phyloP scores from a whole-genome alignment of 164 flowering plant genomes.

The Echeveria elegans region DNA sequence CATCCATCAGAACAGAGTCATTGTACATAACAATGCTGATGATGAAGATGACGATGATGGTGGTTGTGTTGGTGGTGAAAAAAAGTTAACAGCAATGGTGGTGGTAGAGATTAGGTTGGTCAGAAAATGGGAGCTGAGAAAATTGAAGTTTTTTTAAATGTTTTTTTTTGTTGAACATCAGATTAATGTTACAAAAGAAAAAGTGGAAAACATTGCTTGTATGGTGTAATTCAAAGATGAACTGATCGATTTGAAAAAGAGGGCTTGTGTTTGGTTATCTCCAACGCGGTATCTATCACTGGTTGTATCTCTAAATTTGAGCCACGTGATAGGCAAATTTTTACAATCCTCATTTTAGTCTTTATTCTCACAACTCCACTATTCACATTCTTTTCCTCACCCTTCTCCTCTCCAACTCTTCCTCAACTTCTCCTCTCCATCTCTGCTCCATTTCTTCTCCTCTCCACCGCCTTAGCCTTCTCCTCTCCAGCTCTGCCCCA shows the following conservation, averaged over 20 bases:
- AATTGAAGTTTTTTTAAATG: background rate
- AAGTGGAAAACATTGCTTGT: background rate
- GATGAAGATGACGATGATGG: background rate
- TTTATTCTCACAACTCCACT: no score
- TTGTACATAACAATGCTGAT: background rate
- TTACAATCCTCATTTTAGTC: no score
- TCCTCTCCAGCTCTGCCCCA: no score
- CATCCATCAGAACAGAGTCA: slow-evolving; percentile 1
- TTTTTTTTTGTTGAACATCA: background rate
- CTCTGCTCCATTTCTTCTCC: no score
- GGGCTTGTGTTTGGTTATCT: background rate
- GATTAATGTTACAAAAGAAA: background rate
- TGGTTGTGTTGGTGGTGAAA: background rate
- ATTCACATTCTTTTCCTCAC: no score
- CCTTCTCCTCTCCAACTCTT: no score
- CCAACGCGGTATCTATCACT: no score
- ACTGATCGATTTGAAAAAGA: background rate
- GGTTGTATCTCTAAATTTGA: no score
- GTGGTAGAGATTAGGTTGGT: background rate
- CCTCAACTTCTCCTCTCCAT: no score
- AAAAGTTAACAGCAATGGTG: no score
- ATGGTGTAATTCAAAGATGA: background rate
- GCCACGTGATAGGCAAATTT: no score
- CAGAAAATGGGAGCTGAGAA: background rate
- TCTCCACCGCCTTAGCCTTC: no score